A percentile compares a stretch with the other conserved stretches of the same genome.
Conservation (phyloP, 2,329 filamentous ascomycete species). For the Coniochaeta sp. region DNA sequence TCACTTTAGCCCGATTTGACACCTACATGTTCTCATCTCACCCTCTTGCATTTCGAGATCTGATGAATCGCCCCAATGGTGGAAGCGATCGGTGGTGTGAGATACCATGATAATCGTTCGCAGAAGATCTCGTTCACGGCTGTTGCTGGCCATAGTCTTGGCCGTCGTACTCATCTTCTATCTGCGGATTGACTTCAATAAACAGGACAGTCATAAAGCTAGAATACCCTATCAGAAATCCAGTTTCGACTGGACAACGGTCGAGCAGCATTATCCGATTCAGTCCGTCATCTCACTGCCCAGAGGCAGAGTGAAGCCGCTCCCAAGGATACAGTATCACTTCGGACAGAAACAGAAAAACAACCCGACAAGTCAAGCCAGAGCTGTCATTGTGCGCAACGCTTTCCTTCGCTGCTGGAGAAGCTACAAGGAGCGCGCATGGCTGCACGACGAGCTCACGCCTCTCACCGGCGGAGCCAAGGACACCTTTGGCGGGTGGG, state of each 20-base stretch:
- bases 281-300: conserved; percentile 17
- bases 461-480: conserved; percentile 40
- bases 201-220: too few species aligned
- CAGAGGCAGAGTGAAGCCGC: conserved; percentile 1
- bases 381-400: conserved; percentile 26
- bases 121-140: too few species aligned
- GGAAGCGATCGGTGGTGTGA: too few species aligned
- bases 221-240: background rate
- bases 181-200: too few species aligned
- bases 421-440: conserved; percentile 43
- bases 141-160: too few species aligned
- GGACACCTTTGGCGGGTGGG: conserved; percentile 46
- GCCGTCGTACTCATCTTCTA: too few species aligned
- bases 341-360: conserved; percentile 21
- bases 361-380: conserved; percentile 7
- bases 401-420: conserved; percentile 38
- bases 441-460: conserved; percentile 43
- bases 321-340: conserved; percentile 16
- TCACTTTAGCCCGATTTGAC: too few species aligned
- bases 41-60: too few species aligned
- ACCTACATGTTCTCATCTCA: too few species aligned
- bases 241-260: conserved; percentile 14
- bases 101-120: too few species aligned
- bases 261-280: conserved; percentile 13
- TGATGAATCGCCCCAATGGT: too few species aligned